Evolutionary conservation across 73 alveolate genomes (phyloP), one percentile per base, ranked within the genome.

Genomic region (Strombidium stylifer): DNA sequence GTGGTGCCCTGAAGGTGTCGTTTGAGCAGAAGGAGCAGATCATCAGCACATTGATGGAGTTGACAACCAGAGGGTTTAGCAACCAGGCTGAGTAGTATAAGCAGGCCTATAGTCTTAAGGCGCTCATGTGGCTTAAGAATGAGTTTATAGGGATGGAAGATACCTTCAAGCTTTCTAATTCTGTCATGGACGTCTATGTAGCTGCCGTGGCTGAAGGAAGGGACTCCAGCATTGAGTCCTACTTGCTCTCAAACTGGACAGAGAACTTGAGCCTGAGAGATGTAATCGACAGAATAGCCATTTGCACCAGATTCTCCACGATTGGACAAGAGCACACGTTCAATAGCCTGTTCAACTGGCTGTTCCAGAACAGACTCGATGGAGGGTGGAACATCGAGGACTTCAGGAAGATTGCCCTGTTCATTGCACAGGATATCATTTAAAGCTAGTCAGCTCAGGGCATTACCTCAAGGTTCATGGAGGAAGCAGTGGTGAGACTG

Each of bases 71-170:
- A n/a, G 6, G 35, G 8, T 24, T 36, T 21, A 59, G 28, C 16
- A 64, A 44, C 37, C 78, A 49, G 2, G 20, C 21, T 3, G 31
- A 64, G 47, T 16, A 64, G 25, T 46, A 64, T 16, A 16, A 64
- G 51, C 26, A 64, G 23, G 78, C 78, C n/a, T 64, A 37, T 26
- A 44, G 66, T 4, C 15, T 64, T 30, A 64, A 64, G 37, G 78
- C 78, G 2, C 16, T 64, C 19, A 11, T 64, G 23, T 64, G 78
- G 78, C 25, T 64, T 51, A 46, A 46, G 45, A 51, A 64, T 30
- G 64, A 46, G 47, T 21, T 64, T 7, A 44, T 64, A 16, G 78
- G 78, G 32, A 30, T 64, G 6, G 78, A 64, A 18, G 78, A 64
- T 31, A 40, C 66, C 78, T 64, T 23, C 42, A 16, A 46, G 26